Conservation (phyloP, 192 early-diverging fungal genomes). For the Piromyces finnis region DNA sequence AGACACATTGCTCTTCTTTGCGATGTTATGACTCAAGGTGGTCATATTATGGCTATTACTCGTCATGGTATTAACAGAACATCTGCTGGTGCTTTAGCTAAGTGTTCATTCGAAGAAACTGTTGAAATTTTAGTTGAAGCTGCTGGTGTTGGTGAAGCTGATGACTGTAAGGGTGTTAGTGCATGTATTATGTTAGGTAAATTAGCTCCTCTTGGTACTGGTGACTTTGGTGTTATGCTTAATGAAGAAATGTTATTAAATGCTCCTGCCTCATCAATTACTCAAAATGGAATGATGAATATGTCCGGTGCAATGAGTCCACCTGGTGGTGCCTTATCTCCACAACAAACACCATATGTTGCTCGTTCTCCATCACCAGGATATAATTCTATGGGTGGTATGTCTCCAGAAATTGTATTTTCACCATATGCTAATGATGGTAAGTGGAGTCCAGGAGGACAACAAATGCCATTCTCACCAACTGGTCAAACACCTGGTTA, state of each 20-base stretch:
- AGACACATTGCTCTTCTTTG: conserved; percentile 86
- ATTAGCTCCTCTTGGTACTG: conserved; percentile 87
- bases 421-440: not conserved
- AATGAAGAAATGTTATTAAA: conserved; percentile 77
- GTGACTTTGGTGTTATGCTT: conserved; percentile 80
- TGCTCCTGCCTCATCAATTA: conserved; percentile 7
- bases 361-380: not conserved
- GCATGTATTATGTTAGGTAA: conserved; percentile 97
- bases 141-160: conserved; percentile 72
- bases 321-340: not conserved
- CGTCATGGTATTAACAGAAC: conserved; percentile 96
- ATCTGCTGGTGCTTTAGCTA: conserved; percentile 82
- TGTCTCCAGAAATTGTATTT: not conserved
- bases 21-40: conserved; percentile 91
- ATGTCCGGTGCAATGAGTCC: conserved; percentile 6
- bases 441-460: not conserved
- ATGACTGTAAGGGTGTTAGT: conserved; percentile 90
- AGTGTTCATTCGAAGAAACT: conserved; percentile 96
- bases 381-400: not conserved
- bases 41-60: conserved; percentile 87
- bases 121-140: conserved; percentile 96
- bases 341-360: not conserved
- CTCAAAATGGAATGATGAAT: conserved; percentile 11
- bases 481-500: conserved; percentile 16
- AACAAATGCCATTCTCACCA: not conserved